Conservation (phyloP, 2,329 filamentous ascomycete species). For the Aspergillus costaricaensis region DNA sequence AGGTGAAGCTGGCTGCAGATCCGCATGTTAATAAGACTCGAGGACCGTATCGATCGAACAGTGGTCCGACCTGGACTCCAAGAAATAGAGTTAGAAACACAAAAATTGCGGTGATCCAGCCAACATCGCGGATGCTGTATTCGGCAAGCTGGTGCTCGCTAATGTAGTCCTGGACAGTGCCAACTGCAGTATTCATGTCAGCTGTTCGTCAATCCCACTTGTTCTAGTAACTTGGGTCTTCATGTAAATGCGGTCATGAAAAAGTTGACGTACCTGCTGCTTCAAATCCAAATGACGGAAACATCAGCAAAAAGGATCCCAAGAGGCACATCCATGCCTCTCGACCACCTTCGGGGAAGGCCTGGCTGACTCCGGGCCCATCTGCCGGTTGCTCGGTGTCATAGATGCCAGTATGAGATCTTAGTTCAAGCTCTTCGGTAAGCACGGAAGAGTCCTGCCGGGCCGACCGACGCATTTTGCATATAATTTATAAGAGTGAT, state of each 20-base stretch:
- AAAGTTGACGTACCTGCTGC: slow-evolving; percentile 29
- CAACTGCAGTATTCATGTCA: slow-evolving; percentile 35
- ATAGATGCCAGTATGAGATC: too few species aligned
- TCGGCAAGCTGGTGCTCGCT: slow-evolving; percentile 46
- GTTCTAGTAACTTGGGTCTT: too few species aligned
- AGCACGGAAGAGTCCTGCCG: too few species aligned
- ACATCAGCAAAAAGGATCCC: slow-evolving; percentile 39
- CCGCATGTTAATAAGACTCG: slow-evolving; percentile 38
- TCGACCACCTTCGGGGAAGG: neutral
- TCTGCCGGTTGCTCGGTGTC: too few species aligned
- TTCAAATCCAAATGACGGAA: slow-evolving; percentile 51
- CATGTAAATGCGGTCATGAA: neutral
- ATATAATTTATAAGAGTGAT: too few species aligned
- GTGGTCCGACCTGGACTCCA: slow-evolving; percentile 52
- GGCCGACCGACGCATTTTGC: too few species aligned
- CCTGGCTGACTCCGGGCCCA: neutral
- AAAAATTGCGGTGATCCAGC: slow-evolving; percentile 54
- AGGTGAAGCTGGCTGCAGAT: slow-evolving; percentile 39
- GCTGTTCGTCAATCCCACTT: too few species aligned
- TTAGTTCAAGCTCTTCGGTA: too few species aligned
- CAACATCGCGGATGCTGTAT: slow-evolving; percentile 49
- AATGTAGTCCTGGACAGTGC: slow-evolving; percentile 53
- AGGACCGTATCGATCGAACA: slow-evolving; percentile 53
- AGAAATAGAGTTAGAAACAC: slow-evolving; percentile 49
- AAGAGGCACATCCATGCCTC: slow-evolving; percentile 37